These are phyloP conservation scores for Podospora bellae-mahoneyi DNA, from an alignment of 495 filamentous ascomycete species.

Conservation along the genomic window DNA sequence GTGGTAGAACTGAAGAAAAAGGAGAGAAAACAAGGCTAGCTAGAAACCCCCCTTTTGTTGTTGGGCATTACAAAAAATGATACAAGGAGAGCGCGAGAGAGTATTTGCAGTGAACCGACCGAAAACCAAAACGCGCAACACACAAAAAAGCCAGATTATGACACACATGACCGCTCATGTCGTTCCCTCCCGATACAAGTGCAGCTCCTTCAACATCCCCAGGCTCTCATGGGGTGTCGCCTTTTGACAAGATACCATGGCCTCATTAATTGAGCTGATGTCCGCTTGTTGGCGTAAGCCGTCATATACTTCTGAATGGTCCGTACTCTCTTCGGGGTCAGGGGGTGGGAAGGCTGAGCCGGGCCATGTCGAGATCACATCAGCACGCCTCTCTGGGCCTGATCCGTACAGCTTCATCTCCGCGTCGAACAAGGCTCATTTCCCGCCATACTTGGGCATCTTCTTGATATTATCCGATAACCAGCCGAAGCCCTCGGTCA, in stretches of 20 bases:
- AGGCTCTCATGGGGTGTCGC: background rate
- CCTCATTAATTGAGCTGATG: background rate
- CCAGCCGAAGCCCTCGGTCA: conserved; percentile 91
- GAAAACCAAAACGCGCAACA: background rate
- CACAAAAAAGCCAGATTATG: background rate
- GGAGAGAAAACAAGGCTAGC: conserved; percentile 1
- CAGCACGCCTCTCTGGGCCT: background rate
- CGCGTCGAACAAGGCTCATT: conserved; percentile 29
- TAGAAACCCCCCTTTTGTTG: conserved; percentile 5
- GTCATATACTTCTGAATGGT: background rate
- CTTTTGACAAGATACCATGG: background rate
- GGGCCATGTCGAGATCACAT: background rate
- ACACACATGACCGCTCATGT: conserved; percentile 8
- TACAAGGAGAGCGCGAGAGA: background rate
- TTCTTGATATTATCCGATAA: conserved; percentile 92
- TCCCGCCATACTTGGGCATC: conserved; percentile 52
- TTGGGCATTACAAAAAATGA: conserved; percentile 6
- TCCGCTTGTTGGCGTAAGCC: background rate
- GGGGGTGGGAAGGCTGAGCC: background rate
- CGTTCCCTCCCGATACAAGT: background rate
- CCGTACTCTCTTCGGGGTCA: background rate
- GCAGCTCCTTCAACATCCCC: background rate
- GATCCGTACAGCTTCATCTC: background rate
- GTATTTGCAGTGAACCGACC: background rate
- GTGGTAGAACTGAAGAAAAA: conserved; percentile 4